Evolutionary conservation across 352 stramenopile genomes (phyloP), one percentile per base, ranked within the genome.

Genomic region (Phytophthora agathidicida): DNA sequence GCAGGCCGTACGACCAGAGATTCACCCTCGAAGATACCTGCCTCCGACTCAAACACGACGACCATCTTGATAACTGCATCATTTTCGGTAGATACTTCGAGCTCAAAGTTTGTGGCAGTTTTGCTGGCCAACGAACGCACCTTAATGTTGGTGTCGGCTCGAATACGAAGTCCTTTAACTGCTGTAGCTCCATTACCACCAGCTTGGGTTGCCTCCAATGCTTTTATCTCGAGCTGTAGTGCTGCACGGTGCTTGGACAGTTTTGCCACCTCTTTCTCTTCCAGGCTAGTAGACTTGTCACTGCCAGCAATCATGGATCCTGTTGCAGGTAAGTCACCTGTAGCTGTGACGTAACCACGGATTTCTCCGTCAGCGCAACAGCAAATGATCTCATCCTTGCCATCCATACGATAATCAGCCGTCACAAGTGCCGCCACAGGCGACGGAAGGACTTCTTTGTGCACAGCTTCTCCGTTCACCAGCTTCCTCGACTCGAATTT

Each of bases 11-110:
- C 60, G 13, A 93, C 82, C 14, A 94, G 54, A 32, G 87, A 94
- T 64, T 97, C 88, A 36, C 74, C 70, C 5, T 93, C 84, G 26
- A 97, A 97, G 43, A 98, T 77, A 2, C 90, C 86, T 0, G 83
- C 87, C 32, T 97, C 88, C 19, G 91, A 84, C 38, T 96, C 86
- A 55, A 91, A 94, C 19, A 96, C 70, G 1, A 91, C 70, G 17
- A 96, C 69, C 80, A 92, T 96, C 55, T 91, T 87, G 67, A 97
- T 93, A 43, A 96, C 68, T 57, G 78, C 86, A 19, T 96, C 90
- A 44, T 81, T 96, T 41, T 93, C 87, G 3, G 87, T 96, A 3
- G 77, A 78, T 5, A 96, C 69, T 27, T 86, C 68, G n/a, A 97
- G 82, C 60, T 97, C 85, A 24, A 94, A 80, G 4, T 71, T 68